phyloP scores from a whole-genome alignment of 169 alveolate genomes.

The Plasmodium berghei region DNA sequence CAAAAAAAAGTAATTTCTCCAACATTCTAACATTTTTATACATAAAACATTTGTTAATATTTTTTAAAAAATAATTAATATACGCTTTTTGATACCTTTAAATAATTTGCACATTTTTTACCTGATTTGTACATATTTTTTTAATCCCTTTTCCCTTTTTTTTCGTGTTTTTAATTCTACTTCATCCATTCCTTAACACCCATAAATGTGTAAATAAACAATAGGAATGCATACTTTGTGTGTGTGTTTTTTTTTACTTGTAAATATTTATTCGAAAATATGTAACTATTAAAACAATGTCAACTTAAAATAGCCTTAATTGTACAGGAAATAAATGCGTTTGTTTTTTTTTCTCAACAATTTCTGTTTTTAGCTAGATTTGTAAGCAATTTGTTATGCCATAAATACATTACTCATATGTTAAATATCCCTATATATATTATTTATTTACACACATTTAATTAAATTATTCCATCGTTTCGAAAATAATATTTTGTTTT shows the following conservation, averaged over 20 bases:
- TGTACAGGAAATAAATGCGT: neutral
- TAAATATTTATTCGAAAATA: neutral
- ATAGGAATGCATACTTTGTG: neutral
- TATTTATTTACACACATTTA: too few relatives aligned
- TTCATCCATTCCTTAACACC: too few relatives aligned
- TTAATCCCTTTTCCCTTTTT: too few relatives aligned
- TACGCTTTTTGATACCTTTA: too few relatives aligned
- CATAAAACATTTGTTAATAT: neutral
- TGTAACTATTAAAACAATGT: neutral
- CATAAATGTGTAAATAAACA: too few relatives aligned
- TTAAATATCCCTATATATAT: too few relatives aligned
- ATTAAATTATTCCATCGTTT: too few relatives aligned
- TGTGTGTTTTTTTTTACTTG: neutral
- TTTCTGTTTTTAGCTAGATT: constrained; percentile 2
- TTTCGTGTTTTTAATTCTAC: too few relatives aligned
- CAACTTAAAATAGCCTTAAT: constrained; percentile 6
- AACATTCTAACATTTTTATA: neutral
- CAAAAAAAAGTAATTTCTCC: neutral
- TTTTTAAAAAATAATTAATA: too few relatives aligned
- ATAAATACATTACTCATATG: too few relatives aligned
- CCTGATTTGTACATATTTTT: too few relatives aligned
- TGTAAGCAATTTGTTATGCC: neutral
- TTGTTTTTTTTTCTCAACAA: neutral
- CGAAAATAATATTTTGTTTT: neutral
- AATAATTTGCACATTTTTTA: too few relatives aligned